These are phyloP conservation scores for Tephrocybe sp. DNA, from an alignment of 768 basidiomycete genomes.

Conservation along the genomic window DNA sequence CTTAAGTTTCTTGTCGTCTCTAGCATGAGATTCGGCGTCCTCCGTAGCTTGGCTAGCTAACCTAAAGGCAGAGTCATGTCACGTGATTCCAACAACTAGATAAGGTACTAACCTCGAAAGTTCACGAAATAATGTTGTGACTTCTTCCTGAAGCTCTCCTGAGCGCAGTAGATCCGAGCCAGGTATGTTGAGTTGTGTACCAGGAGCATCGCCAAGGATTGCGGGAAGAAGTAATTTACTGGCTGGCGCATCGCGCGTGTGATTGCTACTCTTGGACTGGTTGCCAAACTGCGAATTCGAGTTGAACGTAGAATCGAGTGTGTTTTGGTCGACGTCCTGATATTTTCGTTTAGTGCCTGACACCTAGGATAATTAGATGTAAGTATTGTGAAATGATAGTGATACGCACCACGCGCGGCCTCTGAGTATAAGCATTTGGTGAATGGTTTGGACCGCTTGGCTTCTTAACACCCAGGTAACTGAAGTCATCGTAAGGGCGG, in stretches of 20 bases:
- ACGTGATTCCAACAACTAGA: conserved; percentile 7
- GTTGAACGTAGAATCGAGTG: neutral
- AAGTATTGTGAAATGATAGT: neutral
- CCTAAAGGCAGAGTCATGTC: conserved; percentile 25
- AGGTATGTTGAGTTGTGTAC: no score
- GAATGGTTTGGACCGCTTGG: conserved; percentile 1
- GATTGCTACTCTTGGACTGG: neutral
- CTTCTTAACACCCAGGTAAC: conserved; percentile 13
- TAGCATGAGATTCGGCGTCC: conserved; percentile 39
- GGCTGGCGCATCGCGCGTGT: neutral
- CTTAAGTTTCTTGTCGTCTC: conserved; percentile 46
- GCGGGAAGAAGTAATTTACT: neutral
- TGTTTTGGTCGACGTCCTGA: conserved; percentile 1
- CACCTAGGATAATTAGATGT: conserved; percentile 1
- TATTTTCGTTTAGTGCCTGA: conserved; percentile 13
- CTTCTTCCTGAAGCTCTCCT: conserved; percentile 20
- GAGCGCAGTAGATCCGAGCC: neutral
- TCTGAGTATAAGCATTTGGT: neutral
- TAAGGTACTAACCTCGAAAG: conserved; percentile 37
- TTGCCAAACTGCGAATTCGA: neutral
- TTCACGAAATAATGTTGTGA: conserved; percentile 36
- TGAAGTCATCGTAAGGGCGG: conserved; percentile 11
- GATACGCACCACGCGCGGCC: conserved; percentile 7
- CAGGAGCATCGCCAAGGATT: neutral
- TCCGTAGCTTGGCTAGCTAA: conserved; percentile 46